phyloP scores from a whole-genome alignment of 2,329 filamentous ascomycete species.

The Exophiala oligosperma region DNA sequence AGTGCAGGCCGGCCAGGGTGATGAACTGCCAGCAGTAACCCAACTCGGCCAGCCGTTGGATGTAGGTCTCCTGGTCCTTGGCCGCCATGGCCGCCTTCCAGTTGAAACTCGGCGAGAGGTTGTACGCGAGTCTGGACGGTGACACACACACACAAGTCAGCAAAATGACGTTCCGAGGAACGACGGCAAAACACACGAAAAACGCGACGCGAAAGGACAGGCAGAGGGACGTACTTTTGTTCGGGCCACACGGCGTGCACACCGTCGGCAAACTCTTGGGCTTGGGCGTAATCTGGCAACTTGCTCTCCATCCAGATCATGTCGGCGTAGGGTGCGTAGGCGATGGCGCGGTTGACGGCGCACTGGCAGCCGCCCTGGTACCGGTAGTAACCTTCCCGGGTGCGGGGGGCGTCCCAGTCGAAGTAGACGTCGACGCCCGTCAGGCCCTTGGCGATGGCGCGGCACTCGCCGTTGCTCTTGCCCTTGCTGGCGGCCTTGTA shows the following conservation, averaged over 20 bases:
- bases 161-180: no score
- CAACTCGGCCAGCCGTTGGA: conserved; percentile 77
- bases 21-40: conserved; percentile 99
- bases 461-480: conserved; percentile 81
- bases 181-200: no score
- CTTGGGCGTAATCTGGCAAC: conserved; percentile 86
- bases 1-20: conserved; percentile 95
- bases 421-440: conserved; percentile 83
- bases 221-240: conserved; percentile 70
- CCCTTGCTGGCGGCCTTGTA: conserved; percentile 71
- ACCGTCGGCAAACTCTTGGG: conserved; percentile 87
- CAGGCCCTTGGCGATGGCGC: conserved; percentile 73
- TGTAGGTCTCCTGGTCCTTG: conserved; percentile 95
- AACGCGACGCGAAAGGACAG: no score
- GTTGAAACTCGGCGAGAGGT: conserved; percentile 98
- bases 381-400: conserved; percentile 92
- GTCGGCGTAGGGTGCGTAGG: conserved; percentile 90
- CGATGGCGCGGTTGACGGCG: conserved; percentile 84
- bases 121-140: conserved; percentile 79
- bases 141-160: neutral
- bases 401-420: conserved; percentile 92
- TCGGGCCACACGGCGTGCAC: conserved; percentile 95
- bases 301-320: conserved; percentile 99
- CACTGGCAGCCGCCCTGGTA: conserved; percentile 89
- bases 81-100: conserved; percentile 97